Percentiles rank a stretch among this genome's conserved stretches.
These are phyloP conservation scores for Cyberlindnera mycetangii DNA, from an alignment of 805 yeast genomes.

Conservation along the genomic window DNA sequence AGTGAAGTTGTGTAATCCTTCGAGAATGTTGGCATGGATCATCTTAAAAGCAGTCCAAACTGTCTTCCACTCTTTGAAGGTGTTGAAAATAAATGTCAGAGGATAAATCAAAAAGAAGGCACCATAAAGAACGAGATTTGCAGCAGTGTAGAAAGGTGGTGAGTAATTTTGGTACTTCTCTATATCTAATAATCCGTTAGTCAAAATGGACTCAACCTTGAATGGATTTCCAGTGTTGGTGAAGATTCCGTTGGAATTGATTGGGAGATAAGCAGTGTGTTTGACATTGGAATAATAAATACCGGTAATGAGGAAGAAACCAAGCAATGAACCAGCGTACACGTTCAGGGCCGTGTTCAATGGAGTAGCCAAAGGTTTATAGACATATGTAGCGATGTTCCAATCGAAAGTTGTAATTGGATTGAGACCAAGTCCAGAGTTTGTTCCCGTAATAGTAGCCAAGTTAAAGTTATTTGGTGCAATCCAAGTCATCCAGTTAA, in stretches of 20 bases:
- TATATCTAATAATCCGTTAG: conserved; percentile 44
- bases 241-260: conserved; percentile 48
- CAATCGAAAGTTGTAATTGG: conserved; percentile 54
- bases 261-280: conserved; percentile 38
- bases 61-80: conserved; percentile 43
- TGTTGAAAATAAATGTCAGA: conserved; percentile 46
- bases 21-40: not conserved
- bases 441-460: conserved; percentile 47
- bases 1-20: not conserved
- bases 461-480: conserved; percentile 46
- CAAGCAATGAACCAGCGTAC: conserved; percentile 33
- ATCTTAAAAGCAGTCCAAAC: not conserved
- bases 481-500: conserved; percentile 61
- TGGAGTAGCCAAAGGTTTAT: conserved; percentile 43
- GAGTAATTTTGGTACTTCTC: conserved; percentile 51
- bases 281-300: conserved; percentile 40
- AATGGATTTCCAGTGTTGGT: conserved; percentile 49
- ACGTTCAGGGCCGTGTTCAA: conserved; percentile 34
- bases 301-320: conserved; percentile 34
- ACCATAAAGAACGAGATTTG: conserved; percentile 56
- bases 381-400: conserved; percentile 34
- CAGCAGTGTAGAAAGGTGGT: conserved; percentile 66
- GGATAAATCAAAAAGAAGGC: conserved; percentile 46
- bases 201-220: conserved; percentile 44
- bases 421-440: conserved; percentile 47